Base-by-base conservation (phyloP, 2,329 filamentous ascomycete species). In the Cryphonectria radicalis region DNA sequence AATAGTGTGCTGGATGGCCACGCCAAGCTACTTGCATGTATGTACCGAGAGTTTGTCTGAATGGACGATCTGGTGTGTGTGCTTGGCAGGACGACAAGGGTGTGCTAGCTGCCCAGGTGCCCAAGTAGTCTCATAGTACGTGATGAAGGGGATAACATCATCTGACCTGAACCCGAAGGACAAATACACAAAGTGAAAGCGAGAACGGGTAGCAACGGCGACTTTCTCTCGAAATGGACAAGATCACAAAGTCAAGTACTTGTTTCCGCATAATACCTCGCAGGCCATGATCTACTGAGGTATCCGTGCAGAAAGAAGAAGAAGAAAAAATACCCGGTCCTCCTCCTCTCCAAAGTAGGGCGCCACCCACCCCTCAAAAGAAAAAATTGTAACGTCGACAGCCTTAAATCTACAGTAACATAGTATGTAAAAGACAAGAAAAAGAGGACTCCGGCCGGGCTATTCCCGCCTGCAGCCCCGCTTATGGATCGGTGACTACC, bases 401-500 rank as follows among this genome's bases (percentile, higher is more conserved):
- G 28, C 28, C 25, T 35, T 19, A n/a, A 57, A 14, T 28, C n/a
- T 28, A 28, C 0, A 32, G 32, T 32, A 4, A 1, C 37, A 40
- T 40, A 40, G 37, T 40, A 40, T 40, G 17, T 32, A 0, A 32
- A 17, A 17, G 53, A 13, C 46, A 22, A 50, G 19, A 50, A 7
- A 50, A 11, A 50, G 28, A 59, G 55, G 28, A 4, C 55, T 59
- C 25, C 6, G 55, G 25, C 55, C 55, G 32, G 59, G 32, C 59
- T 62, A 40, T 62, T 62, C 59, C 59, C 59, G 35, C 4, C 19
- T 22, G 59, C 32, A 62, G 35, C 59, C 35, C 59, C 59, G 59
- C 59, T 35, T 19, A 2, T 37, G 19, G 59, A 35, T 35, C 59
- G 19, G 11, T 62, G 59, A 62, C 35, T 62, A 25, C 59, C 59